phyloP scores from a whole-genome alignment of 495 filamentous ascomycete species.

The Aspergillus nidulans region DNA sequence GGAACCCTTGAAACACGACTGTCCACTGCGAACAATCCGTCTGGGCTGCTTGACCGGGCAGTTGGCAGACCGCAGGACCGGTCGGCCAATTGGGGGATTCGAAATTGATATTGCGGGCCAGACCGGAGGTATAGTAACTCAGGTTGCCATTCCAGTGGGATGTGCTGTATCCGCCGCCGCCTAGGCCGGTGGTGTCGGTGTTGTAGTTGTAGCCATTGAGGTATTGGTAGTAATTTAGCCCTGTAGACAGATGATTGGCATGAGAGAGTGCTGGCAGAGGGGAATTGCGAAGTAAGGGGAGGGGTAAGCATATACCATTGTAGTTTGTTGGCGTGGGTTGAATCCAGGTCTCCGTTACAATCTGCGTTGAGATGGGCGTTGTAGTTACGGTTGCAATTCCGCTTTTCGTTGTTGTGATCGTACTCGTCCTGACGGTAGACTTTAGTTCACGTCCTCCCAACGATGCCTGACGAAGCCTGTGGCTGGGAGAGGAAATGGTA shows the following conservation, averaged over 20 bases:
- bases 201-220: slow-evolving; percentile 11
- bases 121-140: slow-evolving; percentile 2
- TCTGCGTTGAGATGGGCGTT: neutral
- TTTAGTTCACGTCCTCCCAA: too few species aligned
- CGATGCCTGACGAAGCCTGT: too few species aligned
- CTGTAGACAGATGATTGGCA: neutral
- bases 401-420: neutral
- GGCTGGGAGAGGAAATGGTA: neutral
- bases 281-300: neutral
- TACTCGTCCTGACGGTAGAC: neutral
- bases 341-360: slow-evolving; percentile 3
- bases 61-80: neutral
- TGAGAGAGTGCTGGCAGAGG: neutral
- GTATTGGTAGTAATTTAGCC: slow-evolving; percentile 12
- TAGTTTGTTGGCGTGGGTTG: slow-evolving; percentile 3
- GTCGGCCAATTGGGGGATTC: neutral
- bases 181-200: slow-evolving; percentile 1
- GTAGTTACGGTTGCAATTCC: neutral
- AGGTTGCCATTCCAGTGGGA: slow-evolving; percentile 4
- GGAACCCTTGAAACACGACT: slow-evolving; percentile 8
- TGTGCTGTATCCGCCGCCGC: slow-evolving; percentile 8
- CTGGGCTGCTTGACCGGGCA: neutral
- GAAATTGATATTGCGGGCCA: slow-evolving; percentile 5
- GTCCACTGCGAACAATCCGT: slow-evolving; percentile 5
- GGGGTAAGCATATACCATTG: neutral